These are phyloP conservation scores for Yamadazyma taylorii DNA, from an alignment of 1,139 yeast genomes.

Conservation along the genomic window DNA sequence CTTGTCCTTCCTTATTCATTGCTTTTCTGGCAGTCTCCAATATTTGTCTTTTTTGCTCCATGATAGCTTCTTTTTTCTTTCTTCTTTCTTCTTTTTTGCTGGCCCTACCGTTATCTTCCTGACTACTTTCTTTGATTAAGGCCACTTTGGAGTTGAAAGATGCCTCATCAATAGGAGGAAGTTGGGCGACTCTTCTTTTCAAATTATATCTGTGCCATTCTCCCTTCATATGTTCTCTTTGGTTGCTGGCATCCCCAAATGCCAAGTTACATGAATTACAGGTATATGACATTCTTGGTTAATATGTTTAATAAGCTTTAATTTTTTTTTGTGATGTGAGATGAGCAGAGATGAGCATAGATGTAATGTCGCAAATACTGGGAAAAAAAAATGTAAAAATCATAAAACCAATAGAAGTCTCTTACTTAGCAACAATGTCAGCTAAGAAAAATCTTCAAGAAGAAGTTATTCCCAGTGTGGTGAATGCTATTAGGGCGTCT, in stretches of 20 bases:
- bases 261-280: slow-evolving; percentile 48
- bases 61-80: slow-evolving; percentile 61
- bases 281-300: slow-evolving; percentile 29
- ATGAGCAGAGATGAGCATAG: not conserved
- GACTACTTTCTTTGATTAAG: slow-evolving; percentile 24
- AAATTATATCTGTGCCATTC: slow-evolving; percentile 77
- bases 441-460: slow-evolving; percentile 9
- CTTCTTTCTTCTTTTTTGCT: slow-evolving; percentile 66
- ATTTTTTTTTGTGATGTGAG: not conserved
- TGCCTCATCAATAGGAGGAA: slow-evolving; percentile 55
- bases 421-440: slow-evolving; percentile 1
- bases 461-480: slow-evolving; percentile 41
- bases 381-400: slow-evolving; percentile 2
- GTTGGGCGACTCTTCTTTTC: slow-evolving; percentile 59
- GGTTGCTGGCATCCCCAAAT: slow-evolving; percentile 41
- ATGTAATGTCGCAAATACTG: not conserved
- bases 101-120: slow-evolving; percentile 22
- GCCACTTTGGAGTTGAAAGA: slow-evolving; percentile 49
- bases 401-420: not conserved
- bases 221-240: slow-evolving; percentile 53
- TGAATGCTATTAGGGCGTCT: slow-evolving; percentile 66
- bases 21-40: slow-evolving; percentile 61
- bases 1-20: slow-evolving; percentile 27
- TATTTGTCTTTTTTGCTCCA: slow-evolving; percentile 61
- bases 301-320: no score